phyloP scores from a whole-genome alignment of 495 filamentous ascomycete genomes.

The Penicillium bovifimosum region DNA sequence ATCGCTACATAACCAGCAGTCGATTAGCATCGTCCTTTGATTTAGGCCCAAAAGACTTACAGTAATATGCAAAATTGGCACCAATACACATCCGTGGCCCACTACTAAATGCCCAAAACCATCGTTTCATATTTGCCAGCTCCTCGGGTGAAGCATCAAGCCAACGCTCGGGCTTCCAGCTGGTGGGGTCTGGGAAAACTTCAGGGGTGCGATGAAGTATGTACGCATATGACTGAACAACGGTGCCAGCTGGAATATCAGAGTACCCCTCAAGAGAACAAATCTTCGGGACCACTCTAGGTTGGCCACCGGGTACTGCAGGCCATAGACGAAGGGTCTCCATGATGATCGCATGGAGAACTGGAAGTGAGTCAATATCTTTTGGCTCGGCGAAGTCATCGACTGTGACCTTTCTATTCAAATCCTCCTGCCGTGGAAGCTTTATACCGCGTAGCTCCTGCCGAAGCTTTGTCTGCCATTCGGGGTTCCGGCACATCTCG shows the following conservation, averaged over 20 bases:
- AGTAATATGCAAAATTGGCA: background rate
- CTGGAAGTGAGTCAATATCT: conserved; percentile 4
- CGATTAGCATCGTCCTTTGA: no score
- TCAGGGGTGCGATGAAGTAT: conserved; percentile 6
- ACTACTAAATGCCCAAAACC: conserved; percentile 10
- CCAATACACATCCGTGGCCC: conserved; percentile 11
- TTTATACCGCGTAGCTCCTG: conserved; percentile 5
- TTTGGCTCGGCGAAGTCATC: background rate
- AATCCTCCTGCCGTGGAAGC: no score
- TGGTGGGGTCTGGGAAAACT: conserved; percentile 1
- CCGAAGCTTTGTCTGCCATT: conserved; percentile 5
- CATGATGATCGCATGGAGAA: conserved; percentile 5
- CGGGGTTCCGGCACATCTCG: conserved; percentile 4
- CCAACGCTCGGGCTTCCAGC: conserved; percentile 11
- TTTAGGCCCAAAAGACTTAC: no score
- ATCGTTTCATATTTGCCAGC: background rate
- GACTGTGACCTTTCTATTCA: no score
- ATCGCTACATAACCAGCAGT: no score
- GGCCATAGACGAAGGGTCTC: conserved; percentile 11
- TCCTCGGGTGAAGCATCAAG: background rate
- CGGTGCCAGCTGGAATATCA: conserved; percentile 5
- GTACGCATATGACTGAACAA: conserved; percentile 2
- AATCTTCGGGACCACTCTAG: background rate
- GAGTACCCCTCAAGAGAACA: background rate
- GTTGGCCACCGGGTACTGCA: conserved; percentile 1